These are phyloP conservation scores for Monosporascus cannonballus DNA, from an alignment of 2,329 filamentous ascomycete species.

Conservation along the genomic window DNA sequence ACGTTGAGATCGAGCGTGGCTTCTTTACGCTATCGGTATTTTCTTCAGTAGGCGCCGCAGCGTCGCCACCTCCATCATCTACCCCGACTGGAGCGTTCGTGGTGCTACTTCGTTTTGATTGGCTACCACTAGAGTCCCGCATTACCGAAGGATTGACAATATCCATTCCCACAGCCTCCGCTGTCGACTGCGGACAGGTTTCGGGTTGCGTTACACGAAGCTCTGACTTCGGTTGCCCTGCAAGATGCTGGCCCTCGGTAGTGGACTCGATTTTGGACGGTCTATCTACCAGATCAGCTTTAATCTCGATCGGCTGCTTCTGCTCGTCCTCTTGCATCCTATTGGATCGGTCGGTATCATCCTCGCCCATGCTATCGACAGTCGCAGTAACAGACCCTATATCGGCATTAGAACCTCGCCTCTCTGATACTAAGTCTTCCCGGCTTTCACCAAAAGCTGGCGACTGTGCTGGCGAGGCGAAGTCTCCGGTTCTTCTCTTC, in stretches of 20 bases:
- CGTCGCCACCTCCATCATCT: conserved; percentile 9
- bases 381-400: conserved; percentile 52
- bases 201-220: conserved; percentile 1
- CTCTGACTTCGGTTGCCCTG: conserved; percentile 5
- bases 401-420: conserved; percentile 32
- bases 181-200: conserved; percentile 16
- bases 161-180: conserved; percentile 23
- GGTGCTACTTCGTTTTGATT: conserved; percentile 16
- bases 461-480: conserved; percentile 11
- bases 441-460: conserved; percentile 29
- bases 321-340: conserved; percentile 18
- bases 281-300: conserved; percentile 28
- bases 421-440: conserved; percentile 40
- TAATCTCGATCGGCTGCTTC: conserved; percentile 32
- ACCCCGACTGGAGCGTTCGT: conserved; percentile 10
- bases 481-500: conserved; percentile 16
- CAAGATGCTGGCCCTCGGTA: conserved; percentile 3
- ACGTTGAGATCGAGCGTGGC: conserved; percentile 22
- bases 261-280: conserved; percentile 1
- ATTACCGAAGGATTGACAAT: conserved; percentile 15
- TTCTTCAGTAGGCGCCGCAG: conserved; percentile 10
- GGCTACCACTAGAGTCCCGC: conserved; percentile 9
- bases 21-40: conserved; percentile 13
- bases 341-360: conserved; percentile 28
- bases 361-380: conserved; percentile 45